Evolutionary conservation across 2,329 filamentous ascomycete genomes (phyloP).

Genomic region (Fusarium tjaetaba): DNA sequence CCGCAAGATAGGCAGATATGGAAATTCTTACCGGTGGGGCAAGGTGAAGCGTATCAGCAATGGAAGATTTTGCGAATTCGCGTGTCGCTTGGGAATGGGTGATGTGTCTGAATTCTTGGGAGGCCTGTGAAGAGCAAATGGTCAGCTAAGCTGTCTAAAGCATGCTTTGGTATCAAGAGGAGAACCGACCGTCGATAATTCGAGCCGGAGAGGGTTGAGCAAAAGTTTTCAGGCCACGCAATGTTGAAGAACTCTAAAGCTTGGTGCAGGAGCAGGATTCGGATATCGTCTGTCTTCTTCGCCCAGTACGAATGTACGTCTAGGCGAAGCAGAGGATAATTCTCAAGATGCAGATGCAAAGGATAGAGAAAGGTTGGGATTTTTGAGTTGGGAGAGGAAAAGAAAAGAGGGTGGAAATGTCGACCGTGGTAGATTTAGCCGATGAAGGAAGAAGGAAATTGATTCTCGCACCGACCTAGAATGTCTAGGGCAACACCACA

Average conservation of each 20-base stretch:
- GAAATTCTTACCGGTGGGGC: rapidly evolving
- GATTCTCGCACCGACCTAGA: too few relatives aligned
- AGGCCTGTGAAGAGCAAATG: not conserved
- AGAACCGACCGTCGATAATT: rapidly evolving
- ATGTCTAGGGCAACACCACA: too few relatives aligned
- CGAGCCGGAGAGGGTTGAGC: not conserved
- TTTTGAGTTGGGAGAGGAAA: not conserved
- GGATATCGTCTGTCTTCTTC: not conserved
- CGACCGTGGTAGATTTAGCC: not conserved
- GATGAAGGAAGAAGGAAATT: not conserved
- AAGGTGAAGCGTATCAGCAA: not conserved
- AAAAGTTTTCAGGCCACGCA: not conserved
- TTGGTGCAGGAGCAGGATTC: not conserved
- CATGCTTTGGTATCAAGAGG: not conserved
- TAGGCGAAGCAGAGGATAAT: not conserved
- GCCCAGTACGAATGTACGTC: not conserved
- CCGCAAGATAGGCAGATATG: not conserved
- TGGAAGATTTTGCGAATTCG: rapidly evolving
- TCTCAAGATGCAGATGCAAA: not conserved
- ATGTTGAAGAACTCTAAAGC: not conserved
- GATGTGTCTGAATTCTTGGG: rapidly evolving
- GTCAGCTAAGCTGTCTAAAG: not conserved
- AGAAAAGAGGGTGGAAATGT: not conserved
- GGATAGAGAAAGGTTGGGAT: not conserved
- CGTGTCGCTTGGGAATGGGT: rapidly evolving